These are phyloP conservation scores for Cytospora chrysosperma DNA, from an alignment of 2,329 filamentous ascomycete species.

Conservation along the genomic window DNA sequence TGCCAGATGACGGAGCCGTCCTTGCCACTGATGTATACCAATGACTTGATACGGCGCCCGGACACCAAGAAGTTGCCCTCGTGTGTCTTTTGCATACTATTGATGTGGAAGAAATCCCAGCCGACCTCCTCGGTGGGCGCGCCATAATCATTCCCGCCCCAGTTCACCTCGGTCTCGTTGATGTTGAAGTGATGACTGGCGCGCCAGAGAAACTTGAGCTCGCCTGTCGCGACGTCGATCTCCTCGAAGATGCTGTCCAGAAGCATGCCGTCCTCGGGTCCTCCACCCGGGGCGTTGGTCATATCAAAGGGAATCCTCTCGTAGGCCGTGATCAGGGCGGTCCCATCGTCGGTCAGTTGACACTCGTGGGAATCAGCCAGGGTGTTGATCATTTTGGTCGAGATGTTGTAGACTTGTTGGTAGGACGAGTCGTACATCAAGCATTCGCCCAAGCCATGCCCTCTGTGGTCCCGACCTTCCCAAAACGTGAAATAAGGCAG, in stretches of 20 bases:
- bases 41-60: slow-evolving; percentile 38
- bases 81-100: slow-evolving; percentile 52
- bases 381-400: slow-evolving; percentile 23
- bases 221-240: slow-evolving; percentile 49
- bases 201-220: slow-evolving; percentile 51
- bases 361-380: slow-evolving; percentile 37
- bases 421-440: slow-evolving; percentile 23
- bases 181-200: slow-evolving; percentile 34
- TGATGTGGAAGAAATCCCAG: slow-evolving; percentile 59
- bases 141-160: slow-evolving; percentile 20
- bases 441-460: slow-evolving; percentile 22
- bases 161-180: slow-evolving; percentile 25
- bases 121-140: slow-evolving; percentile 29
- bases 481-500: slow-evolving; percentile 23
- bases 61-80: slow-evolving; percentile 56
- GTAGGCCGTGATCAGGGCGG: slow-evolving; percentile 41
- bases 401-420: slow-evolving; percentile 20
- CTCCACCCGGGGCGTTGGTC: slow-evolving; percentile 27
- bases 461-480: slow-evolving; percentile 21
- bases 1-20: slow-evolving; percentile 52
- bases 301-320: slow-evolving; percentile 31
- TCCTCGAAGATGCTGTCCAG: slow-evolving; percentile 42
- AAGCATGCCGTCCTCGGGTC: slow-evolving; percentile 31
- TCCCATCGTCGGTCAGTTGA: slow-evolving; percentile 39
- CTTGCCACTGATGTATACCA: slow-evolving; percentile 42